phyloP scores from a whole-genome alignment of 2,329 filamentous ascomycete species.

The Fusarium secorum region DNA sequence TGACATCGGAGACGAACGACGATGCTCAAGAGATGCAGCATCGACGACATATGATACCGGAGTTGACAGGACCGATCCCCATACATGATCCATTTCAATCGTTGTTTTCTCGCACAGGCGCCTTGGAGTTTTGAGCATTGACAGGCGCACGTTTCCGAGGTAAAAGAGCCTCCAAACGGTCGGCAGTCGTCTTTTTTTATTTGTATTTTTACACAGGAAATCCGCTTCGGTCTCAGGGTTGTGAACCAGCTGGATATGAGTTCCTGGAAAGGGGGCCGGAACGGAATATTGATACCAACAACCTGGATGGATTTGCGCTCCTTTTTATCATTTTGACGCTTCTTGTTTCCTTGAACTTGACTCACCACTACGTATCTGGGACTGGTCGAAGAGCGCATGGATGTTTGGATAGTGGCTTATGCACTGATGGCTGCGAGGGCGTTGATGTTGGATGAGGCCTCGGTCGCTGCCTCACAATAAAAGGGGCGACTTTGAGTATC shows the following conservation, averaged over 20 bases:
- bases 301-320: constrained; percentile 31
- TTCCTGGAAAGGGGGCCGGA: constrained; percentile 20
- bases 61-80: constrained; percentile 32
- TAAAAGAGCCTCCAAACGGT: constrained; percentile 5
- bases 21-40: constrained; percentile 20
- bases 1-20: constrained; percentile 13
- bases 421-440: not conserved
- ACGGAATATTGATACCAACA: constrained; percentile 40
- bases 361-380: not conserved
- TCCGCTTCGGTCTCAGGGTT: constrained; percentile 1
- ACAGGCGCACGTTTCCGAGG: constrained; percentile 26
- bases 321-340: constrained; percentile 10
- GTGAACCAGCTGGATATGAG: constrained; percentile 24
- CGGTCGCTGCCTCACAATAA: not conserved
- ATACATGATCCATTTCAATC: constrained; percentile 38
- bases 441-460: constrained; percentile 15
- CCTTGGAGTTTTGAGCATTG: constrained; percentile 40
- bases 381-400: not conserved
- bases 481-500: constrained; percentile 4
- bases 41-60: constrained; percentile 33
- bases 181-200: constrained; percentile 5
- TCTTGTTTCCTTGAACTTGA: constrained; percentile 3
- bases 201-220: constrained; percentile 34
- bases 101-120: constrained; percentile 42
- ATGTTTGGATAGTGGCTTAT: constrained; percentile 11